Evolutionary conservation across 306 rosid genomes (phyloP).

Genomic region (Cucurbita moschata): DNA sequence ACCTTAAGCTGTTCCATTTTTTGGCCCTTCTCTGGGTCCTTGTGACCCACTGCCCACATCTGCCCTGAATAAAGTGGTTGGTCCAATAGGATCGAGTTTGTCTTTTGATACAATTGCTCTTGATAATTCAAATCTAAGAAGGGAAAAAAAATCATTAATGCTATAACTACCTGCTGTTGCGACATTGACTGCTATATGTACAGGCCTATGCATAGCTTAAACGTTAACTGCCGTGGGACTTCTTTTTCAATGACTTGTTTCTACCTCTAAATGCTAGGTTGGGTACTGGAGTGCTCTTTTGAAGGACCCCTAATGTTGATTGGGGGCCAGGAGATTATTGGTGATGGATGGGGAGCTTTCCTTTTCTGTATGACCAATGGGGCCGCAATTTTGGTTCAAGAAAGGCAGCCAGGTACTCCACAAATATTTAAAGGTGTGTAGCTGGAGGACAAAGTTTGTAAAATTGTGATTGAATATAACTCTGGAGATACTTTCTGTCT

Average conservation of each 20-base stretch:
- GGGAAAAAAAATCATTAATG: neutral
- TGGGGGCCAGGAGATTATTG: neutral
- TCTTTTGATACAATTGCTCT: neutral
- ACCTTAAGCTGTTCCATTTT: neutral
- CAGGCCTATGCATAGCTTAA: neutral
- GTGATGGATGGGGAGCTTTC: neutral
- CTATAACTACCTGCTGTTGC: constrained; percentile 1
- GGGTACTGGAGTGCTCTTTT: neutral
- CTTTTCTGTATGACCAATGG: neutral
- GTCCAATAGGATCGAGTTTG: neutral
- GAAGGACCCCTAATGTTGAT: neutral
- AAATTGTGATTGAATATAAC: neutral
- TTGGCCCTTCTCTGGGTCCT: neutral
- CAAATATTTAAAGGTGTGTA: neutral
- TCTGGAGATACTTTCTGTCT: constrained; percentile 1
- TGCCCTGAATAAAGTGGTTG: constrained; percentile 1
- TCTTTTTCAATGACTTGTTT: neutral
- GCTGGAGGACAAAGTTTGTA: constrained; percentile 1
- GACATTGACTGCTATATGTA: neutral
- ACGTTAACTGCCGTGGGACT: neutral
- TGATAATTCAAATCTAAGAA: neutral
- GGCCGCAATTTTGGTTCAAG: neutral
- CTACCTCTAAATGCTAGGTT: constrained; percentile 1
- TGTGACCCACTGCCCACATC: constrained; percentile 6
- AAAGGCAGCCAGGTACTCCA: neutral